Base-by-base conservation (phyloP, 345 rosid species). In the Gossypium raimondii region DNA sequence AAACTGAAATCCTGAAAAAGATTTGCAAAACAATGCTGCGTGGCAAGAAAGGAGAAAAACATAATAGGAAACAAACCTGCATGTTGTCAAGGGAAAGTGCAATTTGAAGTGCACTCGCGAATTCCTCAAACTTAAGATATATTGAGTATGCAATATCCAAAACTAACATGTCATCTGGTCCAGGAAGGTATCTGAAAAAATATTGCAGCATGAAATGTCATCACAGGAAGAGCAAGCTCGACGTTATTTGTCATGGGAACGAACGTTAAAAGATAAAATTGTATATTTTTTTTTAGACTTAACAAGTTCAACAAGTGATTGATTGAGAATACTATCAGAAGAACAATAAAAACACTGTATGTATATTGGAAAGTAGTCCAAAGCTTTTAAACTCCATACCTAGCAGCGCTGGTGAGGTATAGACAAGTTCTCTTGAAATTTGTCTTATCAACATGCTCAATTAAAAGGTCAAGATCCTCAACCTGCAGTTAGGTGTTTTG, bases 401-500 rank as follows among this genome's bases (percentile, higher is more conserved):
- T 95, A 76, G 98, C 96, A 9, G 94, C 84, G 86, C 98, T 91
- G 4, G 94, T 89, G 73, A 93, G 94, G 76, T 95, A 95, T 16
- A 88, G 81, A 79, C 99, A 93, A 13, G 98, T 95, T 82, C 97
- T 89, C 88, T 79, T 91, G 81, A 91, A 95, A 86, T 95, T 95
- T 67, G 94, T 77, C 4, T 64, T 69, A 78, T 93, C 99, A 16
- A 93, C 97, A 76, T 91, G 88, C 81, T 89, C 86, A 83, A 89
- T 81, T 76, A 93, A 83, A 73, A 90, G 89, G 77, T 90, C 92
- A 87, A 95, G 98, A 85, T 93, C 97, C 76, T 93, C 99, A 82
- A 95, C 99, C 94, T 90, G 81, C 22, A 72, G 41, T 70, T 24
- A 9, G 62, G 43, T 53, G 34, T 67, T 57, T 57, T 17, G 58